Conservation (phyloP, 164 flowering plant species). For the Tetrastigma voinierianum region DNA sequence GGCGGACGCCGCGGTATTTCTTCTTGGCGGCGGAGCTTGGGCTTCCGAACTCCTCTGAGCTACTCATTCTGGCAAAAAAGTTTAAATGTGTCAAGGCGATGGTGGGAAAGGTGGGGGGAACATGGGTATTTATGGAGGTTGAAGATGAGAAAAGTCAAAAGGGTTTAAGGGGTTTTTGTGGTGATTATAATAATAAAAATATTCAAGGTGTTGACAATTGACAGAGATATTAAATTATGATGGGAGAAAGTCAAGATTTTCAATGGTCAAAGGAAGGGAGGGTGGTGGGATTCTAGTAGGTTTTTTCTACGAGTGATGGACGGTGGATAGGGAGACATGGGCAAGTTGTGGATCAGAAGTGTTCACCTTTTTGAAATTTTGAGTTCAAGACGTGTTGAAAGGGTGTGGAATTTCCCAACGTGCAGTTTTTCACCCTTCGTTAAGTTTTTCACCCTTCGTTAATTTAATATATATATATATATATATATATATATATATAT, state of each 20-base stretch:
- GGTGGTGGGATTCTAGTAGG: neutral
- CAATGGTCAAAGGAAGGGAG: conserved; percentile 21
- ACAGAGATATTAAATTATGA: neutral
- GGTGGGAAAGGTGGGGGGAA: neutral
- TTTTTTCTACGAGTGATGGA: too few species aligned
- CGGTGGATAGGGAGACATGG: neutral
- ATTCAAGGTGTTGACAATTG: neutral
- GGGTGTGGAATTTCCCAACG: too few species aligned
- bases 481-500: too few species aligned
- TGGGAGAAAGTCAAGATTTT: conserved; percentile 20
- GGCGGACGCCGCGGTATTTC: conserved; percentile 52
- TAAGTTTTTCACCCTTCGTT: too few species aligned
- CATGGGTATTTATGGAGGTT: conserved; percentile 22
- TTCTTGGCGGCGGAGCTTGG: conserved; percentile 4
- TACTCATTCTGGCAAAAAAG: conserved; percentile 12
- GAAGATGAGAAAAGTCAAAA: conserved; percentile 26
- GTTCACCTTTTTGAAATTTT: too few species aligned
- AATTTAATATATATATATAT: too few species aligned
- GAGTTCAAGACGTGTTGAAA: too few species aligned
- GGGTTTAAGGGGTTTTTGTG: neutral
- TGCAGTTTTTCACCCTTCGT: too few species aligned
- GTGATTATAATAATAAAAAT: too few species aligned
- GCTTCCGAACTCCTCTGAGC: conserved; percentile 12
- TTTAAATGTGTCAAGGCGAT: neutral
- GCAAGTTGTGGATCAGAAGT: too few species aligned